phyloP scores from a whole-genome alignment of 108 stramenopile species.

The Skeletonema menzelii region DNA sequence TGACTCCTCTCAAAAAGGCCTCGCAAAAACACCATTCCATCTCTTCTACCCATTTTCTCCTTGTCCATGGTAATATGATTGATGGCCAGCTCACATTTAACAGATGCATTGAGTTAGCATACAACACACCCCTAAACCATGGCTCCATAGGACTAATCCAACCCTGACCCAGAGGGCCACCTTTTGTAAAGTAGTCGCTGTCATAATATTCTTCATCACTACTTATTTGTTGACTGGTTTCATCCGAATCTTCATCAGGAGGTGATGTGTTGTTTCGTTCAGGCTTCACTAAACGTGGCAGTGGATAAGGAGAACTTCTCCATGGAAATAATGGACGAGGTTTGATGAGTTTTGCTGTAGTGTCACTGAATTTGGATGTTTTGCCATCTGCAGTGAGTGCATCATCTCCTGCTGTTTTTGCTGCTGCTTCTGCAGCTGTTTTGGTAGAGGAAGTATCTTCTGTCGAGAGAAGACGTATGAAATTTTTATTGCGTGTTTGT shows the following conservation, averaged over 20 bases:
- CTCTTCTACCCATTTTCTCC: conserved; percentile 18
- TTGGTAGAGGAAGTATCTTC: neutral
- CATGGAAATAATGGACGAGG: conserved; percentile 37
- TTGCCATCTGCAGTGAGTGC: neutral
- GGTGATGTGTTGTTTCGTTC: neutral
- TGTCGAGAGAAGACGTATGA: neutral
- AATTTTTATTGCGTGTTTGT: neutral
- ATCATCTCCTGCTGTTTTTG: neutral
- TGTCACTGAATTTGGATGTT: neutral
- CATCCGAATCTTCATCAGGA: neutral
- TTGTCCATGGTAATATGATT: conserved; percentile 27
- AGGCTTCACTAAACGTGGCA: conserved; percentile 22
- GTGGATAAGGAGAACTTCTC: conserved; percentile 24
- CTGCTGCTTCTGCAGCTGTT: neutral
- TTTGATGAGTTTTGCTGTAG: conserved; percentile 8
- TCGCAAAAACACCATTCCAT: conserved; percentile 33
- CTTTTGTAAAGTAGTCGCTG: conserved; percentile 29
- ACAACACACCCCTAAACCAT: conserved; percentile 24
- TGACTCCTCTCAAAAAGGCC: conserved; percentile 33
- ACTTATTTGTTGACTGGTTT: neutral
- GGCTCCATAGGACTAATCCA: conserved; percentile 35
- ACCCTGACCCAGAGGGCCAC: conserved; percentile 34
- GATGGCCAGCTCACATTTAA: conserved; percentile 11
- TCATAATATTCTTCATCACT: conserved; percentile 3
- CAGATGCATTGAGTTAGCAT: conserved; percentile 23